Percentiles rank a stretch among this genome's conserved stretches.
These are phyloP conservation scores for Pseudogymnoascus sp. DNA, from an alignment of 2,329 filamentous ascomycete species.

Conservation along the genomic window DNA sequence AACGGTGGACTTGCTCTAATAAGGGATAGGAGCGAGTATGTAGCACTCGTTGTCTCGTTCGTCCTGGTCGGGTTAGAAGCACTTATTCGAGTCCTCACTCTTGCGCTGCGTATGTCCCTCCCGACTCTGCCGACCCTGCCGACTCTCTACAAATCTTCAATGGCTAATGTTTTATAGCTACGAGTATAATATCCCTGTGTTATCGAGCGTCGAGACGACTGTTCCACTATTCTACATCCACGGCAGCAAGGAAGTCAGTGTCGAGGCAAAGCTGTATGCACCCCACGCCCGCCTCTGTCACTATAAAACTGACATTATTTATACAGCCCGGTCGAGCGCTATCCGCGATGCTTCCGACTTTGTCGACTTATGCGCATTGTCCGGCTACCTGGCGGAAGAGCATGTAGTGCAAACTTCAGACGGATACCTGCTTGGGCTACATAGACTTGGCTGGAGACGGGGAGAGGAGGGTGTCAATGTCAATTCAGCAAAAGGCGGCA, in stretches of 20 bases:
- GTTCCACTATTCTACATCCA: conserved; percentile 71
- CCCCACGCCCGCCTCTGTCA: conserved; percentile 50
- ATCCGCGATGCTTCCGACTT: conserved; percentile 87
- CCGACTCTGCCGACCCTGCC: too few species aligned
- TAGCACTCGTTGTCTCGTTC: conserved; percentile 78
- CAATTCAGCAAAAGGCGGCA: conserved; percentile 56
- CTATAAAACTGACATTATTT: conserved; percentile 37
- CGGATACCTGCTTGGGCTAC: conserved; percentile 84
- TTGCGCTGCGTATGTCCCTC: conserved; percentile 62
- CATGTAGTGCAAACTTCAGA: conserved; percentile 92
- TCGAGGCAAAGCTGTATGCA: conserved; percentile 55
- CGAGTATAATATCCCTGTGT: conserved; percentile 70
- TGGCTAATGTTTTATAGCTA: conserved; percentile 41
- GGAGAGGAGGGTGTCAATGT: conserved; percentile 74
- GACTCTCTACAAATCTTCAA: conserved; percentile 1
- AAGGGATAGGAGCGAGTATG: conserved; percentile 64
- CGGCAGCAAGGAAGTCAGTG: conserved; percentile 58
- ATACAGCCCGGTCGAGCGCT: conserved; percentile 58
- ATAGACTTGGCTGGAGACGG: conserved; percentile 74
- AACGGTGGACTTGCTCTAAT: neutral
- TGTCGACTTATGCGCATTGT: conserved; percentile 83
- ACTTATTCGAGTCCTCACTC: conserved; percentile 74
- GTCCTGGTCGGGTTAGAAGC: conserved; percentile 74
- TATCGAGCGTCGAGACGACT: conserved; percentile 74
- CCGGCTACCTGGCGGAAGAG: conserved; percentile 89